Base-by-base conservation (phyloP, 2,329 filamentous ascomycete species). In the Beauveria sp. region DNA sequence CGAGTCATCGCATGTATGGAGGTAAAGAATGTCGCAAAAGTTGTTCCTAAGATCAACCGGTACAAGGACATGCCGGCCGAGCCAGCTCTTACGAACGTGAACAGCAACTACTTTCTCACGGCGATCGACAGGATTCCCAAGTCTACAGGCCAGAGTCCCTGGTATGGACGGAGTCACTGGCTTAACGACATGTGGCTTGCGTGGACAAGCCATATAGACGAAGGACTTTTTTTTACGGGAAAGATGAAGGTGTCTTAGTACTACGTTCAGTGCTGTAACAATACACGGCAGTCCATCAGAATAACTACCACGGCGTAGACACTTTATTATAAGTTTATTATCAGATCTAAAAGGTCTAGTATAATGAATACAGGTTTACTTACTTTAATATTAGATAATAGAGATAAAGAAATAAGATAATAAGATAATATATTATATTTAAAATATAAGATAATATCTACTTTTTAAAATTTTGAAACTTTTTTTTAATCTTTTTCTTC, bases 1-100 rank as follows among this genome's bases (percentile, higher is more conserved):
- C 75, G 82, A 0, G 71, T 88, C 3, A 67, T 86, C 62, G 1
- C 75, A 14, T 42, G 12, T 5, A 42, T 42, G 40, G 40, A 42
- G 40, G 18, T 3, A 42, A 42, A 42, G 12, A 7, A 18, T 1
- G 40, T 18, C 40, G 18, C 40, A 42, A 42, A 42, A 16, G 40
- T 16, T 12, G 40, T 78, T 22, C 84, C 85, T 0, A 67, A 75
- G 1, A 73, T 78, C 14, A 56, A 70, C 52, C 61, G 66, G 28
- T 67, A 58, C 26, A 63, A 68, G 16, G 61, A 60, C 5, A 68
- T 69, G 60, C 69, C 70, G 8, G 54, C 62, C 43, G 63, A 70
- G 38, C 54, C 72, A 26, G 66, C 69, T 1, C 63, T 74, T 3
- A 63, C 40, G 5, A 42, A 63, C 14, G 67, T 70, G 3, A 71